Base-by-base conservation (phyloP, 2,329 filamentous ascomycete species). In the Cyphellophora attinorum region DNA sequence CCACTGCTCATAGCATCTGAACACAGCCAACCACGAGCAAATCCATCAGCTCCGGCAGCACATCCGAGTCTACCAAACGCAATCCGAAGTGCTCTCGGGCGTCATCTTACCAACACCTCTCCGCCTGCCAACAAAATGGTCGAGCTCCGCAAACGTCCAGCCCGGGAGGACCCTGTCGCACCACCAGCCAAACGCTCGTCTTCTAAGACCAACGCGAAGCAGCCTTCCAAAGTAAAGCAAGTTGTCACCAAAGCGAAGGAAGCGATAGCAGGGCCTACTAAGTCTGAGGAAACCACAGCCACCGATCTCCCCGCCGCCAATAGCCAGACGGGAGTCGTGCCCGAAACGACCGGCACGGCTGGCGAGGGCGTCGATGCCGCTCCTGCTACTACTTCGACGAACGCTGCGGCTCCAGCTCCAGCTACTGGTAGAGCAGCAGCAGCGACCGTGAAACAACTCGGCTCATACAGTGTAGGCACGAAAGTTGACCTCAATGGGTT, bases 81-180 rank as follows among this genome's bases (percentile, higher is more conserved):
- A n/a, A n/a, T n/a, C n/a, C n/a, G n/a, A n/a, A n/a, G n/a, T n/a
- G n/a, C n/a, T n/a, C n/a, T n/a, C n/a, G n/a, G n/a, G n/a, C 21
- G n/a, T n/a, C 21, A 8, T 25, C n/a, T 25, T n/a, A n/a, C 8
- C n/a, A 25, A 25, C 21, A 25, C 21, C 21, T 25, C 21, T n/a
- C 21, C n/a, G 8, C 21, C n/a, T n/a, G 21, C 21, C 21, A 25
- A 25, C 21, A 25, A 25, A 16, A 31, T 31, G 55, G 72, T 76
- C 42, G 74, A 77, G 57, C 65, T 79, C 32, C 68, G 74, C 53
- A 79, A 79, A 59, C 71, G 74, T 55, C 74, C 76, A 54, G 67
- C 71, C 31, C 65, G 68, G 21, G 48, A 54, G 29, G 55, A 57
- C 33, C 60, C 68, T 27, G 63, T 66, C 17, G 62, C 65, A 37